Base-by-base conservation (phyloP, 148 eudicot genomes). In the Rhododendron williamsianum region DNA sequence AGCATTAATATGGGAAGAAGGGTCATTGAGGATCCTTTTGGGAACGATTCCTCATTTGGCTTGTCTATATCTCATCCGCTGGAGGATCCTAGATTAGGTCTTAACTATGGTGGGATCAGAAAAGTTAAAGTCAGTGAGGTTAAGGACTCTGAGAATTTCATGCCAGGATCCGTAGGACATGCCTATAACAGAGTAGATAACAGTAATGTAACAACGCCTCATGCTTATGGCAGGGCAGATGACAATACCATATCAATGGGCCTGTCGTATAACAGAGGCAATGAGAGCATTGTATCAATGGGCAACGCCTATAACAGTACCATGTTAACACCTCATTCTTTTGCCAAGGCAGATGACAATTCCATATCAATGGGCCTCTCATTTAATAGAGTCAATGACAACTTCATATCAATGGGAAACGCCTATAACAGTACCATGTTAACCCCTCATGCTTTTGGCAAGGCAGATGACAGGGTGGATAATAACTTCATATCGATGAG, bases 91-190 rank as follows among this genome's bases (percentile, higher is more conserved):
- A 88, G 87, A 83, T 81, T 89, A 41, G 76, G 89, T 86, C 82
- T 92, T 54, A 92, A 89, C 80, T 90, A 87, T 84, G 91, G 90
- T 35, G 92, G 94, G 21, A 88, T 88, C 16, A 89, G 93, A 86
- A 93, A 95, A 90, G 94, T 91, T n/a, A 92, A 93, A 85, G 95
- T 92, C 81, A 91, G 90, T 87, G 91, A 93, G 89, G 98, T 93
- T 21, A 89, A 87, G 82, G 91, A 91, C 82, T 83, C 93, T 12
- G 92, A 88, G 81, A 89, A 92, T 87, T 49, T 85, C 86, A 84
- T 91, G 86, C 83, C 94, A 81, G 89, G 86, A 80, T 84, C 92
- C 33, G n/a, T 86, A 36, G 93, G 88, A 41, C 84, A 85, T 81
- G 78, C 87, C 43, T 90, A 86, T 85, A 4, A 43, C 83, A 87